Evolutionary conservation across 1,139 yeast genomes (phyloP).

Genomic region (Lodderomyces parapsilosis): DNA sequence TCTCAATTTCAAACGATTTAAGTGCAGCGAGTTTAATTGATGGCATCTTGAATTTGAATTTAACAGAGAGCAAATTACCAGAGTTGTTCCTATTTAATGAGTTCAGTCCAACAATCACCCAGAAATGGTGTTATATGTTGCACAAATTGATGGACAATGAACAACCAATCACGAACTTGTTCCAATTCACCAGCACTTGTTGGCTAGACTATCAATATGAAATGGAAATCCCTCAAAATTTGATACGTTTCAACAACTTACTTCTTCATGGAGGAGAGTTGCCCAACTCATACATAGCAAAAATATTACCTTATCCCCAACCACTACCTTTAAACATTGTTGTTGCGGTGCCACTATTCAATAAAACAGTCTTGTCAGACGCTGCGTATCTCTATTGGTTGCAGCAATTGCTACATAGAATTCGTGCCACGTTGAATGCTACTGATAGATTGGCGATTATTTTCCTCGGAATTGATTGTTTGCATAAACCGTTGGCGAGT

Average conservation of each 20-base stretch:
- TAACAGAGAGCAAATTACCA: conserved; percentile 42
- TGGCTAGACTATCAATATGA: conserved; percentile 38
- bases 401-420: conserved; percentile 23
- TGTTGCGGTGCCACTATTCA: conserved; percentile 45
- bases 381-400: conserved; percentile 32
- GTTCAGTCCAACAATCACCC: conserved; percentile 33
- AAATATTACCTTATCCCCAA: conserved; percentile 40
- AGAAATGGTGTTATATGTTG: conserved; percentile 42
- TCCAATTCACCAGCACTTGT: conserved; percentile 51
- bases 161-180: conserved; percentile 28
- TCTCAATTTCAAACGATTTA: conserved; percentile 30
- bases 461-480: conserved; percentile 49
- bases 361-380: conserved; percentile 28
- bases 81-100: conserved; percentile 41
- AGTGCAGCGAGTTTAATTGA: conserved; percentile 23
- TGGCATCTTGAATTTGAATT: conserved; percentile 33
- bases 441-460: conserved; percentile 57
- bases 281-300: conserved; percentile 35
- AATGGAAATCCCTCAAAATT: conserved; percentile 40
- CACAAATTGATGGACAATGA: conserved; percentile 17
- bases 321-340: conserved; percentile 46
- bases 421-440: conserved; percentile 31
- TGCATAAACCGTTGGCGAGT: conserved; percentile 27
- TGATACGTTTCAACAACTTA: conserved; percentile 34
- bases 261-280: conserved; percentile 34